Evolutionary conservation across 2,329 filamentous ascomycete species (phyloP).

Genomic region (Pseudogymnoascus sp.): DNA sequence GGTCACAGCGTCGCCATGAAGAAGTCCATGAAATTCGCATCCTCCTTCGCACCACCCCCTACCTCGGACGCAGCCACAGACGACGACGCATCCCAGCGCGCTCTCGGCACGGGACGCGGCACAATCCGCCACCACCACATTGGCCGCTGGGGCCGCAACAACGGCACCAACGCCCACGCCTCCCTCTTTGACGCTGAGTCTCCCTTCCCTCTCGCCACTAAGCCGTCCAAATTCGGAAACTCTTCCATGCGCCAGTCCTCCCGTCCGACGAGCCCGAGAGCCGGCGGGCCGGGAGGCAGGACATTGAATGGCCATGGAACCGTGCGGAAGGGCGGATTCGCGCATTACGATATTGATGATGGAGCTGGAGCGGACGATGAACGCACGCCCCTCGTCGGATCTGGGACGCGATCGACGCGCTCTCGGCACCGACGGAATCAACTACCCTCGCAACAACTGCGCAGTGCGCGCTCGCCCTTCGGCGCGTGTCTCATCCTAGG

Average conservation of each 20-base stretch:
- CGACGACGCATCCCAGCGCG: slow-evolving; percentile 56
- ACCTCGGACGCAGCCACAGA: slow-evolving; percentile 46
- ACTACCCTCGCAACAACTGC: slow-evolving; percentile 53
- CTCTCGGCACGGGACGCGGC: slow-evolving; percentile 54
- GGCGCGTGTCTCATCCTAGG: slow-evolving; percentile 83
- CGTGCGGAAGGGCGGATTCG: slow-evolving; percentile 54
- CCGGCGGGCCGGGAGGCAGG: slow-evolving; percentile 38
- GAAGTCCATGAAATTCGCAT: slow-evolving; percentile 93
- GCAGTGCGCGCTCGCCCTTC: slow-evolving; percentile 58
- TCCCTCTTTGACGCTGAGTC: slow-evolving; percentile 71
- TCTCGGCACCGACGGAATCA: slow-evolving; percentile 47
- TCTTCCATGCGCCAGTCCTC: slow-evolving; percentile 49
- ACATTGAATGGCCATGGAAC: slow-evolving; percentile 38
- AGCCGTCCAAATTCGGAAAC: slow-evolving; percentile 49
- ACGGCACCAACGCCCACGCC: slow-evolving; percentile 43
- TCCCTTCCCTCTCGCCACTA: slow-evolving; percentile 62
- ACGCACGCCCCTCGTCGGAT: slow-evolving; percentile 66
- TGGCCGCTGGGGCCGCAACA: slow-evolving; percentile 68
- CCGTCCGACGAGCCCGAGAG: slow-evolving; percentile 63
- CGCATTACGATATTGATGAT: slow-evolving; percentile 72
- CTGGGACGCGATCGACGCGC: slow-evolving; percentile 52
- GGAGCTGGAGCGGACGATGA: slow-evolving; percentile 76
- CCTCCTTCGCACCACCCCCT: slow-evolving; percentile 43
- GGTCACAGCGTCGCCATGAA: slow-evolving; percentile 61
- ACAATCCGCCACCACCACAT: slow-evolving; percentile 72